Evolutionary conservation across 2,329 filamentous ascomycete species (phyloP).

Genomic region (Zymoseptoria pseudotritici): DNA sequence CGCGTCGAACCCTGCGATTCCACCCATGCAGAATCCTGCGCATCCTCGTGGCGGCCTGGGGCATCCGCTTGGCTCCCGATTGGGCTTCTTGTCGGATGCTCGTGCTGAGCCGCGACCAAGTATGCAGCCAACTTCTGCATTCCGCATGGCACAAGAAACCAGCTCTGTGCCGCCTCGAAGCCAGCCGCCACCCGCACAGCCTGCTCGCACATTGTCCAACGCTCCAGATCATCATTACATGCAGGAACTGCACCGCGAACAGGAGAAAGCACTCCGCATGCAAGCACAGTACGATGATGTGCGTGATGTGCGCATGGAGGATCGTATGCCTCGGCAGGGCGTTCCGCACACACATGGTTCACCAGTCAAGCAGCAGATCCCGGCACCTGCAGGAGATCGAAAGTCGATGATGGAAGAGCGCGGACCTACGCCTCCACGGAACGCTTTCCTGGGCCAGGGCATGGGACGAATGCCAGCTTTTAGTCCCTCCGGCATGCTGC

Average conservation of each 20-base stretch:
- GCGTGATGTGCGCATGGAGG: conserved; percentile 21
- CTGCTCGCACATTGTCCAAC: conserved; percentile 7
- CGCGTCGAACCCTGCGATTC: conserved; percentile 14
- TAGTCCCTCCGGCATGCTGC: conserved; percentile 1
- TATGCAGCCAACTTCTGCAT: conserved; percentile 10
- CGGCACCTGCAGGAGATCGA: conserved; percentile 19
- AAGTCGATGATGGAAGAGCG: conserved; percentile 25
- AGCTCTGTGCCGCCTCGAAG: conserved; percentile 15
- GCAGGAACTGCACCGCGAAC: conserved; percentile 24
- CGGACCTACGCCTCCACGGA: conserved; percentile 21
- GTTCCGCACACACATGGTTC: conserved; percentile 22
- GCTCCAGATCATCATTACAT: conserved; percentile 19
- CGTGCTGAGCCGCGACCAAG: conserved; percentile 23
- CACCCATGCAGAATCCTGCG: conserved; percentile 19
- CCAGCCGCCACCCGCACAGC: conserved; percentile 15
- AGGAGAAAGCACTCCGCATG: conserved; percentile 26
- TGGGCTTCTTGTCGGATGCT: conserved; percentile 27
- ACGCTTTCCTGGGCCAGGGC: conserved; percentile 10
- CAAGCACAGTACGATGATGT: conserved; percentile 19
- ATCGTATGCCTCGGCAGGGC: conserved; percentile 13
- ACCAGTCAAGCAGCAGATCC: conserved; percentile 19
- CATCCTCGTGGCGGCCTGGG: conserved; percentile 17
- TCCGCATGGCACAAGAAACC: conserved; percentile 15
- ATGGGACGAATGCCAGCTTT: conserved; percentile 13
- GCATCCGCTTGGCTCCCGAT: conserved; percentile 25